Base-by-base conservation (phyloP, 139 green algal species). In the Coccomyxa sp. region DNA sequence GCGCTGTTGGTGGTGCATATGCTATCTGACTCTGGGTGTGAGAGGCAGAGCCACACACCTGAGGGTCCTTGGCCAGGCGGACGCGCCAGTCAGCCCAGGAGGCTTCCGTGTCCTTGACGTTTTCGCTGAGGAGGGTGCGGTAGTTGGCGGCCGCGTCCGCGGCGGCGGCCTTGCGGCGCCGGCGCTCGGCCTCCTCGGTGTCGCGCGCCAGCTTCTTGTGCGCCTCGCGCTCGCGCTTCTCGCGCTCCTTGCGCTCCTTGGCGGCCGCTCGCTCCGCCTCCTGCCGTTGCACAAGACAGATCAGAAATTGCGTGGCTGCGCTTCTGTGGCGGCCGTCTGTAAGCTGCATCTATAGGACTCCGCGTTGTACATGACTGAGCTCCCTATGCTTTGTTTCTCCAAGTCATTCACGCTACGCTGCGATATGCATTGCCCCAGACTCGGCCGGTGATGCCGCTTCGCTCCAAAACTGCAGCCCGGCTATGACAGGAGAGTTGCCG, bases 41-140 rank as follows among this genome's bases (percentile, higher is more conserved):
- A 77, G 24, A 40, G 24, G 27, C 5, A 73, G 6, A 8, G 8
- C 31, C 8, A 74, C 16, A 34, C 76, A 89, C 88, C 84, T 92
- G 87, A 7, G 87, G 78, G 50, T 94, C 90, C 10, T 72, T 79
- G 18, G 75, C n/a, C 18, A 94, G 77, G 44, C 79, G 79, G 12
- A 78, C 73, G 35, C 68, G 70, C 50, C 76, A 84, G 34, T 79
- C 72, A 0, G 29, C 12, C 86, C 89, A 95, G 39, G 55, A 34
- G 0, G 81, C 83, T 8, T 78, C 81, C 2, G 84, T 70, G 16
- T 90, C 81, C 33, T 87, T 80, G 71, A 93, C 83, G 16, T 85
- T n/a, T 81, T 95, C 90, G 9, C 35, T 68, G 73, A 95, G 78
- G 70, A 95, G 86, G 5, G 87, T 89, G 29, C 85, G 83, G 68